Evolutionary conservation across 2,329 filamentous ascomycete species (phyloP).

Genomic region (Aspergillus carbonarius): DNA sequence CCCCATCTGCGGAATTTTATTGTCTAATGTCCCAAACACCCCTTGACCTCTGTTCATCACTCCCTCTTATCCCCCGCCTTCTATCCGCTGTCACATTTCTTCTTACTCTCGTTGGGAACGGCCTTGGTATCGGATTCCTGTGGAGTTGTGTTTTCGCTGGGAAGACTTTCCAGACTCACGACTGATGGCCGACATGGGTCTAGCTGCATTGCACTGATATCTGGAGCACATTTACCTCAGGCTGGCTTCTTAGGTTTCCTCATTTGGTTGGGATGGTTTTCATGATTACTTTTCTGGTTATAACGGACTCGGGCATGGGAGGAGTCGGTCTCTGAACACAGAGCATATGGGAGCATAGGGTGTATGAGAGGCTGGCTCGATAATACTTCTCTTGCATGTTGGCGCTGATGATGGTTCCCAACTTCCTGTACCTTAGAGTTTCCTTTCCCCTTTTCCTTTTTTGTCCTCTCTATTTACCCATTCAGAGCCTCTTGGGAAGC

Average conservation of each 20-base stretch:
- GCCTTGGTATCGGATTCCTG: slow-evolving; percentile 6
- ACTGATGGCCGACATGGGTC: slow-evolving; percentile 15
- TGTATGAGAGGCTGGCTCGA: slow-evolving; percentile 12
- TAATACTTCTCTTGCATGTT: slow-evolving; percentile 18
- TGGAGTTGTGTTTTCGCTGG: slow-evolving; percentile 15
- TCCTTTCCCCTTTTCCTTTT: slow-evolving; percentile 6
- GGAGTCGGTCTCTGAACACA: slow-evolving; percentile 22
- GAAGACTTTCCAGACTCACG: slow-evolving; percentile 7
- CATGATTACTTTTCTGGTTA: slow-evolving; percentile 17
- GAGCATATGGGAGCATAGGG: slow-evolving; percentile 22
- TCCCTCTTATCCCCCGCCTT: background rate
- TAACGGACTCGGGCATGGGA: slow-evolving; percentile 20
- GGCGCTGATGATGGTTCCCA: slow-evolving; percentile 9
- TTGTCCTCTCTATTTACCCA: background rate
- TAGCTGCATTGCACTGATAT: slow-evolving; percentile 16
- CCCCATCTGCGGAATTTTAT: slow-evolving; percentile 1
- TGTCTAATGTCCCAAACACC: slow-evolving; percentile 6
- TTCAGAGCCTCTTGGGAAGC: background rate
- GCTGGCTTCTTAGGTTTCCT: background rate
- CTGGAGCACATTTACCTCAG: slow-evolving; percentile 11
- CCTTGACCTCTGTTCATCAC: background rate
- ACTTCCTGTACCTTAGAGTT: slow-evolving; percentile 18
- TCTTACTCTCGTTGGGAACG: slow-evolving; percentile 12
- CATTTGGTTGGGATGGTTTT: slow-evolving; percentile 14
- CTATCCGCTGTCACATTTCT: slow-evolving; percentile 7